Base-by-base conservation (phyloP, 1,284 basidiomycete genomes). In the Puccinia horiana region DNA sequence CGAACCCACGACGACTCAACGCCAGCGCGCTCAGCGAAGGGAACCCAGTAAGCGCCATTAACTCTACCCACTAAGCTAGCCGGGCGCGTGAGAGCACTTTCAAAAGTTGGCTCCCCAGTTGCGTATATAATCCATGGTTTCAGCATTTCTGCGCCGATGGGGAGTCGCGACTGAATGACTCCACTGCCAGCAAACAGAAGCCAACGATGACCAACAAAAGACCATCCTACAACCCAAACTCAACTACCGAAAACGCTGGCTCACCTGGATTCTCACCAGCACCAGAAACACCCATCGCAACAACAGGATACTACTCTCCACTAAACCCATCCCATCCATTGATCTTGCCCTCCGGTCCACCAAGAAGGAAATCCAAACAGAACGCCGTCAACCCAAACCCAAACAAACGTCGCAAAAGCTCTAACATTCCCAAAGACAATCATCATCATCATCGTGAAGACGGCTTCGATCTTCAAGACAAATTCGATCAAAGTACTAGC, bases 21-120 rank as follows among this genome's bases (percentile, higher is more conserved):
- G 23, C 9, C 16, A 4, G 49, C 4, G 49, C 79, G 79, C 79
- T 72, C 79, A 81, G 75, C 79, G 79, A 69, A 73, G 80, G 80
- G 26, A 42, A 44, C 67, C 26, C 42, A 14, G 20, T 70, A 70
- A 70, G 67, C 42, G 67, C 44, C 67, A 32, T 35, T 35, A 35
- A 32, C 63, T 67, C 63, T 67, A 67, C 63, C 63, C 32, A 37
- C 63, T 67, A 37, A 70, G 40, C 67, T 70, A 70, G 67, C 67
- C 67, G 67, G 67, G 67, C 67, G 58, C 29, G 4, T 12, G 2
- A 18, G 29, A 35, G 58, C 6, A 12, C 2, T 61, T 23, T 4
- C 18, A 23, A 11, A 12, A 20, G 16, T 12, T 12, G 4, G 9
- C 49, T 23, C 6, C 49, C 9, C 11, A 12, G 18, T 4, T 23